Conservation (phyloP, 306 rosid genomes). For the Astragalus membranaceus region DNA sequence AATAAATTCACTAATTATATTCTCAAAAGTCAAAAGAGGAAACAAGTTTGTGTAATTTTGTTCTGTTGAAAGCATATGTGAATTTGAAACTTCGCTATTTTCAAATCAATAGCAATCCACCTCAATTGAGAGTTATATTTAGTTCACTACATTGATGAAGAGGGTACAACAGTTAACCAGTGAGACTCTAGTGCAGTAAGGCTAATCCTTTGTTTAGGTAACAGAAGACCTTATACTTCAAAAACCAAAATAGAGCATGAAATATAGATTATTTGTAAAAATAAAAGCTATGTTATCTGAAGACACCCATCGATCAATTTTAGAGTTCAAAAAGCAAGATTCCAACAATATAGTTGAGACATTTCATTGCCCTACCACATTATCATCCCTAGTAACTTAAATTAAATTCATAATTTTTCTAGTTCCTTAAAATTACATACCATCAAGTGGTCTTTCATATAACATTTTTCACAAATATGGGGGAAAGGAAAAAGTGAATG, state of each 20-base stretch:
- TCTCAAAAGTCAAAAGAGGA: too few relatives aligned
- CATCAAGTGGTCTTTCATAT: background rate
- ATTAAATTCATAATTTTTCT: background rate
- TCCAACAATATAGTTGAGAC: background rate
- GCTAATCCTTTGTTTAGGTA: background rate
- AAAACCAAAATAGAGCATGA: background rate
- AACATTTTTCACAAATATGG: background rate
- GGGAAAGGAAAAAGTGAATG: background rate
- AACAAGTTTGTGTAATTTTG: too few relatives aligned
- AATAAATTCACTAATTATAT: too few relatives aligned
- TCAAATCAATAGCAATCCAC: too few relatives aligned
- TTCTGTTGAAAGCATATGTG: too few relatives aligned
- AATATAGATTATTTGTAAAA: background rate
- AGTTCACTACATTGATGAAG: too few relatives aligned
- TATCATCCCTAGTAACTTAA: background rate
- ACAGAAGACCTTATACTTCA: background rate
- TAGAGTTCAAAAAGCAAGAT: background rate
- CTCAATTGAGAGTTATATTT: too few relatives aligned
- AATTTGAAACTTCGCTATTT: too few relatives aligned
- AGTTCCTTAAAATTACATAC: background rate
- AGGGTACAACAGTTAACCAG: too few relatives aligned
- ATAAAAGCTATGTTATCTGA: background rate
- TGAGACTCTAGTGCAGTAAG: background rate
- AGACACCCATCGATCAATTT: background rate
- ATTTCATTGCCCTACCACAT: background rate